Conservation (phyloP, 306 rosid genomes). For the Prunus dulcis region DNA sequence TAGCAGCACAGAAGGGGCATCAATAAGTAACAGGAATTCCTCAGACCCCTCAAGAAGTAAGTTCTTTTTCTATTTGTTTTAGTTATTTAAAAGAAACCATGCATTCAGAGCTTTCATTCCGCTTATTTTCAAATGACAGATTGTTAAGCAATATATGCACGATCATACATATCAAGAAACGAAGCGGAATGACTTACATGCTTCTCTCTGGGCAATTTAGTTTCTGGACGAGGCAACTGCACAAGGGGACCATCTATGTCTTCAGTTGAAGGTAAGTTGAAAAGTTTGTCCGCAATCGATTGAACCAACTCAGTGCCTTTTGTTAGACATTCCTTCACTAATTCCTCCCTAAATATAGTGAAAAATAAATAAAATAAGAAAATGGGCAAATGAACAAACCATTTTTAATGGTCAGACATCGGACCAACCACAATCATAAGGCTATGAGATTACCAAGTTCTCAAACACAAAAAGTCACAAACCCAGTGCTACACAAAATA, state of each 20-base stretch:
- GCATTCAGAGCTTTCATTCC: background rate
- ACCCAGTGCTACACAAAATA: background rate
- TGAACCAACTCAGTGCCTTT: conserved; percentile 82
- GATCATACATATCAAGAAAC: background rate
- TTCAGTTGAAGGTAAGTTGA: conserved; percentile 67
- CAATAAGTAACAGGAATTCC: background rate
- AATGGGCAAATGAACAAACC: background rate
- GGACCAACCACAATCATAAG: background rate
- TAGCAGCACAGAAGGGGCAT: background rate
- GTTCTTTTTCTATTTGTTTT: background rate
- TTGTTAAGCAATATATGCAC: background rate
- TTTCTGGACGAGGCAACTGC: conserved; percentile 60
- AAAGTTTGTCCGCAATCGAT: conserved; percentile 63
- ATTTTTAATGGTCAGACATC: background rate
- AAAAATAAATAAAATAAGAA: background rate
- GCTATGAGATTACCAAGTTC: background rate
- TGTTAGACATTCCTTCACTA: conserved; percentile 51
- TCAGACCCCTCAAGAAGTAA: background rate
- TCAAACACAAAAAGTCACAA: background rate
- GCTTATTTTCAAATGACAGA: background rate
- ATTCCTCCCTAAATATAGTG: conserved; percentile 45
- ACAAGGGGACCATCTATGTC: conserved; percentile 80
- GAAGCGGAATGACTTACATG: conserved; percentile 40
- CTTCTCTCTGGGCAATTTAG: conserved; percentile 82
- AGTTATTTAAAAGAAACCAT: too few relatives aligned